Base-by-base conservation (phyloP, 768 basidiomycete genomes). In the Psilocybe azurescens region DNA sequence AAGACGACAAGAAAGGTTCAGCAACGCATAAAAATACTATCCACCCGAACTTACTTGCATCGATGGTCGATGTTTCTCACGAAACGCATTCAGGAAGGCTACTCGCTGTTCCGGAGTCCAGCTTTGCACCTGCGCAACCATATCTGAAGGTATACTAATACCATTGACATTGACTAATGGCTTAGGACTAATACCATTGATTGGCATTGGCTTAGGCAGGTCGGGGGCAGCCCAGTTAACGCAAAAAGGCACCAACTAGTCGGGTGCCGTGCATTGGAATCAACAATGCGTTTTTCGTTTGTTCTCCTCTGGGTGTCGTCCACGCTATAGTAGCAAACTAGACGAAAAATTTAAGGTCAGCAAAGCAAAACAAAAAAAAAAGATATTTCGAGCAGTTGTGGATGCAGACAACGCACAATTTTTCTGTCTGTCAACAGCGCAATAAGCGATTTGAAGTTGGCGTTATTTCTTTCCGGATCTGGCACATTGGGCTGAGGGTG, bases 261-360 rank as follows among this genome's bases (percentile, higher is more conserved):
- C 63, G 64, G 6, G 62, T 64, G 5, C 64, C 57, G 13, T 66
- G 63, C 16, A 77, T 58, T 1, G 82, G 71, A 61, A 89, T 84
- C 20, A 89, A 70, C 10, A 89, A 69, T 1, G 83, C 74, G 48
- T 82, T 83, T 28, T 77, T 77, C 30, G 79, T 78, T n/a, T 75
- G 72, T 20, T 62, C 68, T 0, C 83, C 84, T 11, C 71, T 74
- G 1, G 81, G 79, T 9, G 77, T 70, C 16, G 71, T 73, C 85
- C 87, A 88, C n/a, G 80, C 77, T 5, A 80, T 77, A 20, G 80
- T 73, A 16, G 84, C 85, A 55, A 78, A 88, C 86, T 87, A 24
- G 24, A 24, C 24, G 24, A 24, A 32, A 29, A 30, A 52, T 39
- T 32, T 32, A n/a, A n/a, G n/a, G 6, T 16, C 33, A 53, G 20